These are phyloP conservation scores for Oryza officinalis DNA, from an alignment of 176 grass and related monocot genomes.

Conservation along the genomic window DNA sequence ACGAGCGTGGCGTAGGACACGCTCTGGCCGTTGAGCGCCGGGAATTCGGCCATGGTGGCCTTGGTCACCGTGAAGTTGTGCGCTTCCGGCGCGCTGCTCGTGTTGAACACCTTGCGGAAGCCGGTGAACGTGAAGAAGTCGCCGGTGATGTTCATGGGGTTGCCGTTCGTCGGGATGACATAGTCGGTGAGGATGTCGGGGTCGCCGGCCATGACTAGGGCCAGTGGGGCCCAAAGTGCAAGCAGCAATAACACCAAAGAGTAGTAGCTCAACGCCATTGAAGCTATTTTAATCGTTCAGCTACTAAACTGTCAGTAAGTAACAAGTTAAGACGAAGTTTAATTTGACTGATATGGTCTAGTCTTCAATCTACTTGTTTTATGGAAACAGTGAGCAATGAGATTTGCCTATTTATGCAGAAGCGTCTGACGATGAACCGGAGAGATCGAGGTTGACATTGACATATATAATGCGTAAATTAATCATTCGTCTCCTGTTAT, in stretches of 20 bases:
- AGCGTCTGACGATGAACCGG: too few species aligned
- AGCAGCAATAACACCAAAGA: background rate
- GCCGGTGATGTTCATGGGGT: background rate
- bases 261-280: background rate
- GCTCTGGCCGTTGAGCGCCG: constrained; percentile 55
- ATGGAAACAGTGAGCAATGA: too few species aligned
- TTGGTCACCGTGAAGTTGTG: constrained; percentile 27
- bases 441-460: too few species aligned
- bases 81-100: background rate
- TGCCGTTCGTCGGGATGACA: background rate
- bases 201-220: constrained; percentile 8
- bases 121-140: constrained; percentile 32
- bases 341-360: too few species aligned
- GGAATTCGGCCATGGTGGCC: constrained; percentile 22
- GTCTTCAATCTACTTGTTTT: too few species aligned
- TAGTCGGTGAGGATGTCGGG: constrained; percentile 50
- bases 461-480: too few species aligned
- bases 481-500: too few species aligned
- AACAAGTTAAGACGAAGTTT: too few species aligned
- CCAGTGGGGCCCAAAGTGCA: background rate
- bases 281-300: background rate
- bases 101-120: background rate
- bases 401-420: too few species aligned
- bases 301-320: too few species aligned
- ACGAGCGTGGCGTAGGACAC: constrained; percentile 27